Percentiles rank a stretch among this genome's conserved stretches.
Evolutionary conservation across 495 filamentous ascomycete genomes (phyloP).

Genomic region (Aspergillus egyptiacus): DNA sequence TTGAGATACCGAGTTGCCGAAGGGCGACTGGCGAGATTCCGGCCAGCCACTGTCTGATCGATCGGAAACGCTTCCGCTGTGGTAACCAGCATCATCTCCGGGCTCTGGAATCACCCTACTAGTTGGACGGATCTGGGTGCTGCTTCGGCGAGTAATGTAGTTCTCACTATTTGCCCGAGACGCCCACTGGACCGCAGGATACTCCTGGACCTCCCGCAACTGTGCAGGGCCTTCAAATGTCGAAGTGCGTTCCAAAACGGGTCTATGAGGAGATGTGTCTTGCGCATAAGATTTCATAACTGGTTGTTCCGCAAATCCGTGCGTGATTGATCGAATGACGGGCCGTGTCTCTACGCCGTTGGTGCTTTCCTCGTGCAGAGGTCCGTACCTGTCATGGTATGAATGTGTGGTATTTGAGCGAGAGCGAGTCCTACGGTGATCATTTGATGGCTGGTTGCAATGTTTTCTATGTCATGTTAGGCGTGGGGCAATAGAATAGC

Average conservation of each 20-base stretch:
- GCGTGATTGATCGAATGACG: slow-evolving; percentile 54
- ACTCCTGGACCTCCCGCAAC: slow-evolving; percentile 40
- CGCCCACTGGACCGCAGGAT: slow-evolving; percentile 39
- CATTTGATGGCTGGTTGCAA: slow-evolving; percentile 21
- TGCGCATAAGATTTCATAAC: slow-evolving; percentile 28
- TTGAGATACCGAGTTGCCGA: slow-evolving; percentile 53
- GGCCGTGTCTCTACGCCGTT: slow-evolving; percentile 46
- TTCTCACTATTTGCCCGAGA: slow-evolving; percentile 56
- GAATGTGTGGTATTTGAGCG: slow-evolving; percentile 59
- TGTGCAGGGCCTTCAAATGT: slow-evolving; percentile 56
- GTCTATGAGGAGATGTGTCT: slow-evolving; percentile 28
- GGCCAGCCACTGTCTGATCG: slow-evolving; percentile 48
- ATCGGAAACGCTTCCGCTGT: slow-evolving; percentile 54
- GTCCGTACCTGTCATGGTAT: slow-evolving; percentile 52
- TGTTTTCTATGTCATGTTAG: slow-evolving; percentile 19
- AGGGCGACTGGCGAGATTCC: slow-evolving; percentile 57
- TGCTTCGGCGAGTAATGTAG: slow-evolving; percentile 35
- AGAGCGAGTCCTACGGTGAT: slow-evolving; percentile 43
- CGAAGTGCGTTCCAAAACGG: slow-evolving; percentile 40
- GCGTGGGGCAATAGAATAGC: neutral
- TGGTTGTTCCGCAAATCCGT: slow-evolving; percentile 32
- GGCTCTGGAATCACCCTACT: slow-evolving; percentile 45
- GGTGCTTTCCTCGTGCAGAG: slow-evolving; percentile 50
- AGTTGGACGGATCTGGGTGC: slow-evolving; percentile 38
- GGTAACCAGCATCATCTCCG: slow-evolving; percentile 52